phyloP scores from a whole-genome alignment of 805 yeast species.

The Kuraishia piskuri region DNA sequence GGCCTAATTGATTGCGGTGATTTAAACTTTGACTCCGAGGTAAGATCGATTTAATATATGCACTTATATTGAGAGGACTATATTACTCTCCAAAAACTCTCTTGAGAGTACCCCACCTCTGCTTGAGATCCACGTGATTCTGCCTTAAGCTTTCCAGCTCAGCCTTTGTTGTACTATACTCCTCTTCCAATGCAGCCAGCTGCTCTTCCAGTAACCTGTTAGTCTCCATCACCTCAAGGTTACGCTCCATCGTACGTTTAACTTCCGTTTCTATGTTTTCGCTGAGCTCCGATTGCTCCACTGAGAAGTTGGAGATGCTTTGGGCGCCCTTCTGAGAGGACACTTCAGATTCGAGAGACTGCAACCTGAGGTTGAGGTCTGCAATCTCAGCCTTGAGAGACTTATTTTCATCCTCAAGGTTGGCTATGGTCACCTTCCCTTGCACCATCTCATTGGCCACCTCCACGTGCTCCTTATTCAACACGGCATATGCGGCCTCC shows the following conservation, averaged over 20 bases:
- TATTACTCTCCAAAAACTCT: conserved; percentile 14
- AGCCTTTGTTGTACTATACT: conserved; percentile 14
- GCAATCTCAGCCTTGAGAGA: conserved; percentile 43
- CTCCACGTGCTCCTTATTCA: conserved; percentile 78
- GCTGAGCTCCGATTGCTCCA: conserved; percentile 12
- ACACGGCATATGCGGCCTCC: conserved; percentile 57
- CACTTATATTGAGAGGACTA: too few species aligned
- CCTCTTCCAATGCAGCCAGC: conserved; percentile 30
- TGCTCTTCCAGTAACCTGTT: conserved; percentile 50
- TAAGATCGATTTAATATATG: not conserved
- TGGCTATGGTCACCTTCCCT: conserved; percentile 68
- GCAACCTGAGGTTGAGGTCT: conserved; percentile 33
- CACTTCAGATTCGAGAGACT: conserved; percentile 25
- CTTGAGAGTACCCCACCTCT: conserved; percentile 24
- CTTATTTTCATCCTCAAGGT: conserved; percentile 64
- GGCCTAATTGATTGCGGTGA: not conserved
- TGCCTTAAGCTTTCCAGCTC: conserved; percentile 28
- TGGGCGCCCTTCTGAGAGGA: conserved; percentile 14
- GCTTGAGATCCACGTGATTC: conserved; percentile 18
- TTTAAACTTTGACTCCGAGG: not conserved
- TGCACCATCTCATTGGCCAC: conserved; percentile 84
- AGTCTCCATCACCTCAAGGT: conserved; percentile 56
- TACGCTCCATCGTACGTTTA: conserved; percentile 50
- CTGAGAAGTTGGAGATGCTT: not conserved
- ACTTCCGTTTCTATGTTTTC: conserved; percentile 38